A percentile compares a stretch with the other conserved stretches of the same genome.
phyloP scores from a whole-genome alignment of 345 rosid species.

The Dovyalis caffra region DNA sequence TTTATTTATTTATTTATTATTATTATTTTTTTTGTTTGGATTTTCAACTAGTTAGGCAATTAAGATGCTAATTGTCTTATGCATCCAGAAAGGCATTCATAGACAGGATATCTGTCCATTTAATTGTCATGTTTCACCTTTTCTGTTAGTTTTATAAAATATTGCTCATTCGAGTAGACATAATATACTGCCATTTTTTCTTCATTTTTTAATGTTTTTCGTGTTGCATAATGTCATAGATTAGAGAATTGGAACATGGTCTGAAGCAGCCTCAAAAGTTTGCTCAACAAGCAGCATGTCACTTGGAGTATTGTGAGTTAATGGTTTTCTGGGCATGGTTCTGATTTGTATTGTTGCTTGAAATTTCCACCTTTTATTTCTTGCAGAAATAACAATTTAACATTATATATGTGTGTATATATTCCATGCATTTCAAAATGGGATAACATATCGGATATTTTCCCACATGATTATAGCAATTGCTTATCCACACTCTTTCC shows the following conservation, averaged over 20 bases:
- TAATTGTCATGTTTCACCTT: not conserved
- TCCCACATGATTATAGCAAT: not conserved
- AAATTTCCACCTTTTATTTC: not conserved
- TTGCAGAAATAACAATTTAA: not conserved
- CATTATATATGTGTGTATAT: not conserved
- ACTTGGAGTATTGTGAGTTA: conserved; percentile 57
- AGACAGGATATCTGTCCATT: not conserved
- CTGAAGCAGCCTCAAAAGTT: conserved; percentile 68
- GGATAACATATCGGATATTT: not conserved
- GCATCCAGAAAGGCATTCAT: not conserved
- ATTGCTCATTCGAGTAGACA: not conserved
- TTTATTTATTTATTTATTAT: too few species aligned
- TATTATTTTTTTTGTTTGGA: too few species aligned
- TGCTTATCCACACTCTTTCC: not conserved
- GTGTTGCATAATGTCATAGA: conserved; percentile 37
- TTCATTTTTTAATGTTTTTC: not conserved
- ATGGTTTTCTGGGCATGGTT: not conserved
- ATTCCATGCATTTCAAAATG: not conserved
- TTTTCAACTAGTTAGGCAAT: too few species aligned
- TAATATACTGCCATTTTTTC: not conserved
- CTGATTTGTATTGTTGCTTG: not conserved
- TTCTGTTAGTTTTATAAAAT: not conserved
- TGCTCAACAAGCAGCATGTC: conserved; percentile 57
- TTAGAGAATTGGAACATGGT: conserved; percentile 61
- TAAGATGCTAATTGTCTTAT: too few species aligned